These are phyloP conservation scores for Cystofilobasidium ferigula DNA, from an alignment of 768 basidiomycete species.

Conservation along the genomic window DNA sequence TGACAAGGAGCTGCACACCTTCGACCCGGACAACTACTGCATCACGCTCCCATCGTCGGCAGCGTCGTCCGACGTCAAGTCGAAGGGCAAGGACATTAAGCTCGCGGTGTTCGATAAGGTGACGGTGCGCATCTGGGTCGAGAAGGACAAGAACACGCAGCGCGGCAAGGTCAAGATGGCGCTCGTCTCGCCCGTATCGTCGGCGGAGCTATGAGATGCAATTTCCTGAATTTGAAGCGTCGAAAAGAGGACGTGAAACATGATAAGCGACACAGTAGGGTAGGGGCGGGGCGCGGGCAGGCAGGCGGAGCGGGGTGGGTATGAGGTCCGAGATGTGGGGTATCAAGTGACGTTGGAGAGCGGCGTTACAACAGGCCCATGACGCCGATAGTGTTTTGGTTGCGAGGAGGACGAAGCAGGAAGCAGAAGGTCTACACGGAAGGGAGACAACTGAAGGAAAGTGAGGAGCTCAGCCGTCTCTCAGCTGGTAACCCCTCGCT, in stretches of 20 bases:
- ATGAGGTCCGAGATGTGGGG: too few relatives aligned
- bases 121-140: constrained; percentile 74
- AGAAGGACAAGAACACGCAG: constrained; percentile 90
- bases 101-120: constrained; percentile 93
- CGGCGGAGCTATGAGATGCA: constrained; percentile 16
- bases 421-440: too few relatives aligned
- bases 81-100: constrained; percentile 43
- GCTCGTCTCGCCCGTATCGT: constrained; percentile 12
- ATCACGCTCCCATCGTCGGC: constrained; percentile 52
- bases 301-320: too few relatives aligned
- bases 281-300: too few relatives aligned
- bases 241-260: too few relatives aligned
- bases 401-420: too few relatives aligned
- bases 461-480: constrained; percentile 12
- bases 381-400: too few relatives aligned
- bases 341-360: too few relatives aligned
- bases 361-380: too few relatives aligned
- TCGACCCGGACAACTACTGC: constrained; percentile 82
- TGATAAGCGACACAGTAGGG: too few relatives aligned
- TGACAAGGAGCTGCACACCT: constrained; percentile 67
- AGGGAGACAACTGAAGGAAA: too few relatives aligned
- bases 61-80: constrained; percentile 17
- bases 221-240: too few relatives aligned
- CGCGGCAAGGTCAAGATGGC: constrained; percentile 62
- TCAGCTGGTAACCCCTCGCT: constrained; percentile 5